Evolutionary conservation across 306 rosid genomes (phyloP), one percentile per base, ranked within the genome.

Genomic region (Inga oerstediana): DNA sequence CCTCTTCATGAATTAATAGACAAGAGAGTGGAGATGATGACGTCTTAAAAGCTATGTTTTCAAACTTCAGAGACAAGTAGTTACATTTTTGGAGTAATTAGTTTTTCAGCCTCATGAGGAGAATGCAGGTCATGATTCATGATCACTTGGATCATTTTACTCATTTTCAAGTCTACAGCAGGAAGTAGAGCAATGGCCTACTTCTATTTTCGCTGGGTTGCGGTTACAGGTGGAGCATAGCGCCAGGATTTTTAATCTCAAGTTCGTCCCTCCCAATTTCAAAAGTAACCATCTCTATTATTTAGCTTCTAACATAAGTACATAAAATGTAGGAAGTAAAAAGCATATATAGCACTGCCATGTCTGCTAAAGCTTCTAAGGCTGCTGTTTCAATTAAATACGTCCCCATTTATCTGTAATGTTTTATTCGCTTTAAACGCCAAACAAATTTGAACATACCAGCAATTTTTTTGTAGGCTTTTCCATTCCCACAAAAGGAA

Each of bases 391-490:
- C 71, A 76, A 59, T 39, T 56, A n/a, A 39, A 58, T 59, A 56
- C 41, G 72, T 15, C 43, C 41, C 77, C 30, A 71, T 45, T 65
- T 19, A 22, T 56, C 54, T 46, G 32, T 10, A 61, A 71, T 49
- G 41, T 39, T 32, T 80, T 72, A 72, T 64, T 48, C 6, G 32
- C 74, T 73, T 68, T 41, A 71, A 44, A 56, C 83, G 30, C 65
- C 76, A 22, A 34, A 76, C 30, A 17, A 56, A 56, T 19, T 81
- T 72, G 46, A 67, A 86, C 90, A 72, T 92, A 93, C 97, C 99
- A 41, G 80, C 44, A 83, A 91, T 89, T 82, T 89, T 87, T 77
- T 77, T 85, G 84, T 87, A 89, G 78, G 90, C 87, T 81, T 88
- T 91, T n/a, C 87, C 85, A 81, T 86, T 86, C 76, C 92, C 87